A percentile compares a stretch with the other conserved stretches of the same genome.
phyloP scores from a whole-genome alignment of 495 filamentous ascomycete genomes.

The Haplographium delicatum region DNA sequence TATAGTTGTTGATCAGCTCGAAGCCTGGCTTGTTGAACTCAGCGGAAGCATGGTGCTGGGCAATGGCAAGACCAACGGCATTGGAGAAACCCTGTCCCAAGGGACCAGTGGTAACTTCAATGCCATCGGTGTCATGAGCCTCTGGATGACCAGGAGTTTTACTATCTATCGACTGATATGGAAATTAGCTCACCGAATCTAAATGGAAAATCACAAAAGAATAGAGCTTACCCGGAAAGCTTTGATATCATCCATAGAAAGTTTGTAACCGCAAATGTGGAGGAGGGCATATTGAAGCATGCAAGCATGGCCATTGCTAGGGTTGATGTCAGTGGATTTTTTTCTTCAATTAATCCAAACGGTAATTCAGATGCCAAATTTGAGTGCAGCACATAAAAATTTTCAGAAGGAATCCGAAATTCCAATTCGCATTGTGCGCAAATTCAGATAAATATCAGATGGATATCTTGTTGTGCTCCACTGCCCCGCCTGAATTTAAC shows the following conservation, averaged over 20 bases:
- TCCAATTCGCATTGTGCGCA: background rate
- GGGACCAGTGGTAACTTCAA: constrained; percentile 97
- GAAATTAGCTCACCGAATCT: too few species aligned
- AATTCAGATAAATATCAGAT: too few species aligned
- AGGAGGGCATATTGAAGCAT: constrained; percentile 99
- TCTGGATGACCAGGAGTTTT: constrained; percentile 97
- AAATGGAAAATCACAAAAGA: too few species aligned
- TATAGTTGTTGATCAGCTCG: constrained; percentile 92
- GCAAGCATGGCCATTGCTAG: constrained; percentile 95
- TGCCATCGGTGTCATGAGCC: constrained; percentile 88
- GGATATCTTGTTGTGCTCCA: too few species aligned
- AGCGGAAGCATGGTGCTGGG: constrained; percentile 82
- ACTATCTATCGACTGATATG: constrained; percentile 59
- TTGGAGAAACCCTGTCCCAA: constrained; percentile 95
- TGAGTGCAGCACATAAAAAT: background rate
- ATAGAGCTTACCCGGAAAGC: constrained; percentile 79
- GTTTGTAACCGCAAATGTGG: constrained; percentile 87
- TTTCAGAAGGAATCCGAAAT: background rate
- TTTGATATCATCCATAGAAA: constrained; percentile 89
- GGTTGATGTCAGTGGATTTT: constrained; percentile 9
- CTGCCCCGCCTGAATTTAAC: background rate
- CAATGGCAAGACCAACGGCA: constrained; percentile 94
- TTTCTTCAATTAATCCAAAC: too few species aligned
- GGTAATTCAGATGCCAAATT: constrained; percentile 2
- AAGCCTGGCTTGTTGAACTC: constrained; percentile 97